Evolutionary conservation across 305 asterid genomes (phyloP).

Genomic region (Solanum hybrid): DNA sequence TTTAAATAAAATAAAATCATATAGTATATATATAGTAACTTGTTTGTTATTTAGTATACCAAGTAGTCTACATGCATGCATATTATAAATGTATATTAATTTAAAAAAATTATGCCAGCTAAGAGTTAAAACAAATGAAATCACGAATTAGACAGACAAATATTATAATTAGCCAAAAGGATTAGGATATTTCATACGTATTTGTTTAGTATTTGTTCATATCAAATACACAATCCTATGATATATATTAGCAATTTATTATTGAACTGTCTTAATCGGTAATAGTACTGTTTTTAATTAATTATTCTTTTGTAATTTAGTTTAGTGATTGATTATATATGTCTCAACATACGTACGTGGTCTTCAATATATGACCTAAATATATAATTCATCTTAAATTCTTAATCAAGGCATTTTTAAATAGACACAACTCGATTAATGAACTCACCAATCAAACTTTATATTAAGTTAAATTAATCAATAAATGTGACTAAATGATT

Average conservation of each 20-base stretch:
- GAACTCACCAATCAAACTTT: not conserved
- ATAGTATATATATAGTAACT: not conserved
- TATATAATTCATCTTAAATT: not conserved
- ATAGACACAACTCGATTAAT: not conserved
- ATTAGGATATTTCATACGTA: not conserved
- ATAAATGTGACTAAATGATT: not conserved
- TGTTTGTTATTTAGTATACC: not conserved
- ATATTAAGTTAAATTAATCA: not conserved
- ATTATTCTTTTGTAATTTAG: not conserved
- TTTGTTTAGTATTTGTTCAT: not conserved
- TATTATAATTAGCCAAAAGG: slow-evolving; percentile 1
- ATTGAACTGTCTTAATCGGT: not conserved
- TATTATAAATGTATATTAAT: not conserved
- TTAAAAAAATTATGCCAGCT: not conserved
- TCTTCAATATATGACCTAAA: not conserved
- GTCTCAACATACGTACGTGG: not conserved
- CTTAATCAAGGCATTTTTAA: not conserved
- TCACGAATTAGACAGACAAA: not conserved
- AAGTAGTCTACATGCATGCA: not conserved
- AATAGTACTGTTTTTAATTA: not conserved
- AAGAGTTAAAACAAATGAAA: not conserved
- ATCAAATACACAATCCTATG: not conserved
- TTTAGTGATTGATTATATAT: not conserved
- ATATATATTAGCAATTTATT: not conserved
- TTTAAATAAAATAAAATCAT: too few relatives aligned